Evolutionary conservation across 148 eudicot species (phyloP), one percentile per base, ranked within the genome.

Genomic region (Rhododendron mucronatum): DNA sequence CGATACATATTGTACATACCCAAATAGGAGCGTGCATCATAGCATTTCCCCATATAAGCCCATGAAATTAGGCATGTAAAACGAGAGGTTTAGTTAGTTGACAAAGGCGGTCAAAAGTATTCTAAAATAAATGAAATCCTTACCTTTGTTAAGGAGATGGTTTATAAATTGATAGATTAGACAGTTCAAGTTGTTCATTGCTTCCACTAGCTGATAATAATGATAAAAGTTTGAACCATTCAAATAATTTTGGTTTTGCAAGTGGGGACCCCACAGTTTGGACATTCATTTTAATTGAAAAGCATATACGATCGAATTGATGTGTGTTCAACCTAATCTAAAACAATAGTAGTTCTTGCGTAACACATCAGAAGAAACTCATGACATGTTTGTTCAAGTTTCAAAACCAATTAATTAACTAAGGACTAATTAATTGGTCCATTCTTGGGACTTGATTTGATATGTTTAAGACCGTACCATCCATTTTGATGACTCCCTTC

Each of bases 91-190:
- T 69, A 69, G 75, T 69, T 69, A 87, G 81, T 87, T 61, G 83
- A 45, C 47, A 76, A 87, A 83, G 83, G 67, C 15, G 65, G 86
- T 87, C 86, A 84, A 87, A 87, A 87, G 82, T 30, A 79, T 79
- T 71, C 74, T 78, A 51, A 55, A 41, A 26, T 74, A 74, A 65
- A 50, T 26, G n/a, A 75, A 50, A 86, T 82, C 59, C 82, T 82
- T 26, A 39, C 50, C 77, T 77, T 75, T 23, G 44, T 37, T 76
- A 53, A 47, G 57, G 65, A 28, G 53, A 35, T 47, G n/a, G 80
- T 84, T 41, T 6, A 41, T 41, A 41, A 41, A 41, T 41, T 67
- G 41, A 48, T 47, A 50, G 88, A 87, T 83, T 83, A 67, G 86
- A 83, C 88, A 87, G 88, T 83, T 87, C 16, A 21, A 61, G 28